Percentiles rank a stretch among this genome's conserved stretches.
phyloP scores from a whole-genome alignment of 129 eudicot genomes.

The Logfia minima region DNA sequence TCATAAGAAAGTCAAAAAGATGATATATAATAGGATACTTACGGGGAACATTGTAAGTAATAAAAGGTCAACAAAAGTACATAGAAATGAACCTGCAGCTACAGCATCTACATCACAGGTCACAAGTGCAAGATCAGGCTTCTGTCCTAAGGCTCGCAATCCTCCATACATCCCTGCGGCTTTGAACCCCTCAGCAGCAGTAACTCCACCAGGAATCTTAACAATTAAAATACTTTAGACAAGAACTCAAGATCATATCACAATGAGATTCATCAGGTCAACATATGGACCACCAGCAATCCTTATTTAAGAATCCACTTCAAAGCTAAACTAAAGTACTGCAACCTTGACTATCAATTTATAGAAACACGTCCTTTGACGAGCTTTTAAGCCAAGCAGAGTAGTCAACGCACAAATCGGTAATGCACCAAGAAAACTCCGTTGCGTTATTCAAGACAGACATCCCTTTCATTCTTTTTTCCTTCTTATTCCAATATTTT shows the following conservation, averaged over 20 bases:
- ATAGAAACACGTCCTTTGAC: background rate
- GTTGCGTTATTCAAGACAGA: background rate
- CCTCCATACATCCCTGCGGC: slow-evolving; percentile 98
- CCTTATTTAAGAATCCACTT: background rate
- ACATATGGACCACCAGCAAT: background rate
- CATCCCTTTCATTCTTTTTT: background rate
- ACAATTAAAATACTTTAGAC: slow-evolving; percentile 17
- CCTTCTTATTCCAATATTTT: background rate
- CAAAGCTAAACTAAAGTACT: background rate
- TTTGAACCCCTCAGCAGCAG: slow-evolving; percentile 93
- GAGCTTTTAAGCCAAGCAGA: slow-evolving; percentile 1
- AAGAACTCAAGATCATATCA: background rate
- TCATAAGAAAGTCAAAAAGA: slow-evolving; percentile 9
- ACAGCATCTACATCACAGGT: slow-evolving; percentile 93
- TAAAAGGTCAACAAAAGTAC: slow-evolving; percentile 8
- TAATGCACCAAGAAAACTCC: background rate
- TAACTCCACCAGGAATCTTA: slow-evolving; percentile 91
- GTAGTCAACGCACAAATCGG: background rate
- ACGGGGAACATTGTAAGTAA: background rate
- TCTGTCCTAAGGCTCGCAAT: slow-evolving; percentile 80
- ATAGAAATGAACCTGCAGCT: slow-evolving; percentile 70
- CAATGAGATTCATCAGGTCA: slow-evolving; percentile 7
- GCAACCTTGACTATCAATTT: background rate
- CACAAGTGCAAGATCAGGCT: slow-evolving; percentile 96
- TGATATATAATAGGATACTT: background rate